Evolutionary conservation across 2,329 filamentous ascomycete species (phyloP).

Genomic region (Pseudogymnoascus sp.): DNA sequence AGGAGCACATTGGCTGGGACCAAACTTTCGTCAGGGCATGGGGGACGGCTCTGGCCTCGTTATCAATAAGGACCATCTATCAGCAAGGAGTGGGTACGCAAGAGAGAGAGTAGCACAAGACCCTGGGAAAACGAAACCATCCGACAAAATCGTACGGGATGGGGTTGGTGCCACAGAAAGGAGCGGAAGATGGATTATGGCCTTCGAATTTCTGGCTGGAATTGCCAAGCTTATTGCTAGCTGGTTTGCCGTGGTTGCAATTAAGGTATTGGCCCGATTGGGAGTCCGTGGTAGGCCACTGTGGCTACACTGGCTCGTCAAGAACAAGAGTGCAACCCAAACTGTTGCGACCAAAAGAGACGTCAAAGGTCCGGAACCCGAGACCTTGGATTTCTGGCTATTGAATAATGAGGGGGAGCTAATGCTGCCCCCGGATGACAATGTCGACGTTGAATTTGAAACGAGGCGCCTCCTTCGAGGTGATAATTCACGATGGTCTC

Average conservation of each 20-base stretch:
- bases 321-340: conserved; percentile 16
- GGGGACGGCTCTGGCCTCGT: conserved; percentile 28
- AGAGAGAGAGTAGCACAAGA: conserved; percentile 64
- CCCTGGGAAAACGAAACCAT: conserved; percentile 37
- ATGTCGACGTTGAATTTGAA: conserved; percentile 76
- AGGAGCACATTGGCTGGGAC: conserved; percentile 31
- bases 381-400: conserved; percentile 47
- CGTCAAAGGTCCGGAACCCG: conserved; percentile 25
- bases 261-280: conserved; percentile 45
- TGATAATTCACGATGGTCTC: conserved; percentile 35
- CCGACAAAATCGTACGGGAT: conserved; percentile 43
- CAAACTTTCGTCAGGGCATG: conserved; percentile 26
- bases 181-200: conserved; percentile 72
- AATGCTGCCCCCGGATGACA: conserved; percentile 51
- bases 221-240: conserved; percentile 62
- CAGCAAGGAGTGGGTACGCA: conserved; percentile 57
- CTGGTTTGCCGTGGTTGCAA: conserved; percentile 17
- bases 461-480: conserved; percentile 57
- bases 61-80: conserved; percentile 23
- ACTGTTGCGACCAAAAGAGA: conserved; percentile 15
- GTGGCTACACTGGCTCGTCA: conserved; percentile 48
- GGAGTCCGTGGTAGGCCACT: conserved; percentile 57
- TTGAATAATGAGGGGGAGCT: conserved; percentile 47
- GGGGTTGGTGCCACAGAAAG: conserved; percentile 76
- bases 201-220: conserved; percentile 66